Evolutionary conservation across 768 basidiomycete genomes (phyloP), one percentile per base, ranked within the genome.

Genomic region (Rhodotorula diobovata): DNA sequence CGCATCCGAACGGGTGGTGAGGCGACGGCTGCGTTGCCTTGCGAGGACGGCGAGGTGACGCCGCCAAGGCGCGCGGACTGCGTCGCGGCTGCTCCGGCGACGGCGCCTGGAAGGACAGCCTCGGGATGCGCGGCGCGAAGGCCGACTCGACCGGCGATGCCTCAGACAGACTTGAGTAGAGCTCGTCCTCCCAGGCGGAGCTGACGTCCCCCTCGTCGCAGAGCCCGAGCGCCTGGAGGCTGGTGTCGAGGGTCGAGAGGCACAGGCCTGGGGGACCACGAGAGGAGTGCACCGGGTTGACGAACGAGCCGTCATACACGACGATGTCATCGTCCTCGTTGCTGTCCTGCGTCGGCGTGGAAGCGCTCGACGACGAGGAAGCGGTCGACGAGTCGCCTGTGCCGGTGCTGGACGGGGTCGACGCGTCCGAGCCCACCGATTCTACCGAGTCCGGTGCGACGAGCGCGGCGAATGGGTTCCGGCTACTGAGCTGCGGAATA

Each of bases 161-260:
- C 4, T 67, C 51, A 1, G 58, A 60, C 20, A 67, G 41, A 28
- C 37, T 35, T 32, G 58, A 30, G 58, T 67, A 67, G 2, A 67
- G 51, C 59, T 67, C 66, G 51, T 67, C 66, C 58, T 61, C 58
- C 66, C 66, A 67, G 15, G 58, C 59, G 3, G 50, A 53, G 59
- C 58, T 67, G 23, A 43, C 23, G 30, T 60, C 58, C 18, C 21
- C 50, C 9, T 43, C 39, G 18, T 25, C 56, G 56, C 16, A 56
- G 34, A 50, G 48, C 15, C 48, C 56, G 46, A 58, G 35, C 11
- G n/a, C 57, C 1, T 41, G 39, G 48, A 51, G 12, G 16, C 30
- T 15, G 12, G 9, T 14, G 25, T 35, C 35, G 35, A 57, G 34
- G 6, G 23, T 37, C 14, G 23, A 35, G 34, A 14, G 55, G 20